Conservation (phyloP, 108 stramenopile species). For the Aurantiochytrium sp. region DNA sequence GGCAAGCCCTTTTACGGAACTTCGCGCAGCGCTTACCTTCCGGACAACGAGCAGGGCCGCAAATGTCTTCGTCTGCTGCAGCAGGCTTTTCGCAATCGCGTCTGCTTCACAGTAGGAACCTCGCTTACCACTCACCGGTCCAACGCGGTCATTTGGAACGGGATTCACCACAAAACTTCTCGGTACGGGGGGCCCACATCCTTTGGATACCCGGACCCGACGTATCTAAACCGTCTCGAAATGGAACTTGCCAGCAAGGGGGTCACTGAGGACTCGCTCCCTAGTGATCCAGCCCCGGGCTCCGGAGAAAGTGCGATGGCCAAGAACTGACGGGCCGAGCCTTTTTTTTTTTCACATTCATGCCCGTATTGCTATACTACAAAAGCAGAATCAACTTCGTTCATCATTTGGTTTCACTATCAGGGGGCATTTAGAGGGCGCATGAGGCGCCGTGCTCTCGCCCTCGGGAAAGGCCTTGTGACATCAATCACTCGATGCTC, state of each 20-base stretch:
- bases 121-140: background rate
- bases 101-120: constrained; percentile 24
- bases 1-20: constrained; percentile 7
- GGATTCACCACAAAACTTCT: constrained; percentile 33
- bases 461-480: background rate
- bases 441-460: too few species aligned
- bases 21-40: background rate
- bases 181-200: background rate
- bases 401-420: too few species aligned
- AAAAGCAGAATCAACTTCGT: too few species aligned
- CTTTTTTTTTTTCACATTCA: background rate
- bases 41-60: background rate
- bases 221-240: constrained; percentile 4
- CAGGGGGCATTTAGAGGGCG: too few species aligned
- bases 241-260: constrained; percentile 17
- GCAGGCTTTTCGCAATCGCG: background rate
- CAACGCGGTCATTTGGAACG: constrained; percentile 30
- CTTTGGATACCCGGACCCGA: constrained; percentile 35
- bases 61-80: background rate
- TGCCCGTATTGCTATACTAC: too few species aligned
- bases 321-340: background rate
- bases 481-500: background rate
- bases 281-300: background rate
- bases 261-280: background rate
- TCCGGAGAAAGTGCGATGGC: background rate